phyloP scores from a whole-genome alignment of 1,284 basidiomycete species.

The Apiotrichum domesticum region DNA sequence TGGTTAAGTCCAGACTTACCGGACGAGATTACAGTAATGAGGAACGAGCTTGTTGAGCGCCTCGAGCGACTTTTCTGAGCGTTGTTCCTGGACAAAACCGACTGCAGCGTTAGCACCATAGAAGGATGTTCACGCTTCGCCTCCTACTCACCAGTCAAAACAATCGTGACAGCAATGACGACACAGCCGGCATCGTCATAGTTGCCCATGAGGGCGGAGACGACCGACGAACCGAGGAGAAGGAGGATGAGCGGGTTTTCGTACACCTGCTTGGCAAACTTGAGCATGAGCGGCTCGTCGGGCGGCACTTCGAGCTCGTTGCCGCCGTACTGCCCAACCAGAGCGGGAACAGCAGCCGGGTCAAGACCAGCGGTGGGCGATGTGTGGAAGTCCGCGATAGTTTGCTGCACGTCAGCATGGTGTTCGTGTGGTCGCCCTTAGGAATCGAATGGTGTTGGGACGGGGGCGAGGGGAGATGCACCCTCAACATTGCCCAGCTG shows the following conservation, averaged over 20 bases:
- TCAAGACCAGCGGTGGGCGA: conserved; percentile 60
- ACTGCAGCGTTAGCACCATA: conserved; percentile 63
- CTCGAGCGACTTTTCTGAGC: conserved; percentile 94
- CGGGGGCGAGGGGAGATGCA: too few species aligned
- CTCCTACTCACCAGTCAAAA: conserved; percentile 67
- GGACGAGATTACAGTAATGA: conserved; percentile 84
- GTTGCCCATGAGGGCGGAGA: conserved; percentile 87
- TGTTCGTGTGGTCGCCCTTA: too few species aligned
- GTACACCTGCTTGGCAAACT: conserved; percentile 82
- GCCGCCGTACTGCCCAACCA: conserved; percentile 69
- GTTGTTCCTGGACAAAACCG: conserved; percentile 89
- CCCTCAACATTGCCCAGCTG: too few species aligned
- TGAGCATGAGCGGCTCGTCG: conserved; percentile 71
- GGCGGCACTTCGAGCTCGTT: conserved; percentile 90
- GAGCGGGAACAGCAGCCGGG: conserved; percentile 58
- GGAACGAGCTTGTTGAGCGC: conserved; percentile 91
- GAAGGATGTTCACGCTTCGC: too few species aligned
- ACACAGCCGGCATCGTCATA: conserved; percentile 92
- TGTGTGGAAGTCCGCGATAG: conserved; percentile 54
- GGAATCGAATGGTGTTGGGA: too few species aligned
- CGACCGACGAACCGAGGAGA: conserved; percentile 75
- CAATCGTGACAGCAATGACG: conserved; percentile 85
- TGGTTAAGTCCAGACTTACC: conserved; percentile 40
- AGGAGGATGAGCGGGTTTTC: conserved; percentile 88
- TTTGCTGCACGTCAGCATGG: conserved; percentile 24